phyloP scores from a whole-genome alignment of 2,329 filamentous ascomycete species.

The Colletotrichum sp. region DNA sequence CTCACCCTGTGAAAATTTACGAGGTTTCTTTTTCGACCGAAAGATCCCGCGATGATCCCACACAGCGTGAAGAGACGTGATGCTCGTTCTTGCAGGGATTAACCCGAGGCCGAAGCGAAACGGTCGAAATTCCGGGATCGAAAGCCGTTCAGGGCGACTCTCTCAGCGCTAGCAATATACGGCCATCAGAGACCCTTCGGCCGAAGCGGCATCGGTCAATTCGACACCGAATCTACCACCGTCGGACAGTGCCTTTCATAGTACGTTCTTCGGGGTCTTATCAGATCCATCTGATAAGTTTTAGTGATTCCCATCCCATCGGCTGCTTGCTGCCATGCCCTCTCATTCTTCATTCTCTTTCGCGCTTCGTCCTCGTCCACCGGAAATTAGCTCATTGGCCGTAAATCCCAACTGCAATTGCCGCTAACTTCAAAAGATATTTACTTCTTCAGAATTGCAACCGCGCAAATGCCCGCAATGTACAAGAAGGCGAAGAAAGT shows the following conservation, averaged over 20 bases:
- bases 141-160: background rate
- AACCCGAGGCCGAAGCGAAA: background rate
- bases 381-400: background rate
- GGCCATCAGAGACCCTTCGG: background rate
- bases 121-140: background rate
- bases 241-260: background rate
- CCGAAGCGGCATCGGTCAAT: slow-evolving; percentile 3
- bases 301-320: background rate
- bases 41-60: background rate
- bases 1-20: background rate
- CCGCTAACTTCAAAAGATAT: background rate
- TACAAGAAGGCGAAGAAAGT: slow-evolving; percentile 32
- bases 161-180: background rate
- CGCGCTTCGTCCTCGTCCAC: background rate
- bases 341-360: background rate
- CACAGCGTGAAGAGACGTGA: background rate
- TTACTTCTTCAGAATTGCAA: background rate
- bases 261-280: slow-evolving; percentile 24
- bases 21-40: background rate
- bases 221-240: background rate
- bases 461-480: background rate
- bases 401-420: background rate
- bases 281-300: slow-evolving; percentile 40
- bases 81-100: background rate
- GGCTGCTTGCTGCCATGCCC: background rate